These are phyloP conservation scores for Zelonia costaricensis DNA, from an alignment of 208 protist genomes.

Conservation along the genomic window DNA sequence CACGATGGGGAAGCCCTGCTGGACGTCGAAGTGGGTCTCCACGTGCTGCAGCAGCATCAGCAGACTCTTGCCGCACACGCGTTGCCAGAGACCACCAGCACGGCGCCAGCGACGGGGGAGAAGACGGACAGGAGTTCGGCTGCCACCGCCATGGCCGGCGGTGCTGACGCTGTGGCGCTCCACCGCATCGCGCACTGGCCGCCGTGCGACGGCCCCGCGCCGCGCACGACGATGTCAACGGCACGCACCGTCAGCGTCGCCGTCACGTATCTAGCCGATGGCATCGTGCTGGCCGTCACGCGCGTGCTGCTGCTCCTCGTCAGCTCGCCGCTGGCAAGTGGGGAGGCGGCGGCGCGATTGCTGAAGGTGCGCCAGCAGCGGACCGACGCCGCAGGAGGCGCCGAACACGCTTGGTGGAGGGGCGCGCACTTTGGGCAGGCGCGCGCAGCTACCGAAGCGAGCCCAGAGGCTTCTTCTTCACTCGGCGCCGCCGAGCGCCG, in stretches of 20 bases:
- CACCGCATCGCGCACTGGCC: neutral
- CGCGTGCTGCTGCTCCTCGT: slow-evolving; percentile 23
- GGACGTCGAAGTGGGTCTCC: slow-evolving; percentile 5
- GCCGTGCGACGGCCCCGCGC: neutral
- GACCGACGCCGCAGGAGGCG: too few species aligned
- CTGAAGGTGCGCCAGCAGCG: neutral
- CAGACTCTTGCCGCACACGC: neutral
- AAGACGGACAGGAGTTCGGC: neutral
- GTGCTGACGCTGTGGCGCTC: neutral
- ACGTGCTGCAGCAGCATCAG: slow-evolving; percentile 6
- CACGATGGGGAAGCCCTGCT: slow-evolving; percentile 23
- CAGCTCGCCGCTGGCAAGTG: slow-evolving; percentile 8
- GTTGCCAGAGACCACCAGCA: neutral
- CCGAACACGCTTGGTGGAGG: neutral
- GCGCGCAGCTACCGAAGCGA: neutral
- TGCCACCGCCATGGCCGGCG: neutral
- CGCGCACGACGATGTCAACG: too few species aligned
- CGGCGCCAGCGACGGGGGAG: neutral
- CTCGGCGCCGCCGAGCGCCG: too few species aligned
- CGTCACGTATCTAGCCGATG: slow-evolving; percentile 1
- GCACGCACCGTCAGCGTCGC: neutral
- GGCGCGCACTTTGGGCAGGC: neutral
- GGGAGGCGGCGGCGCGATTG: slow-evolving; percentile 12
- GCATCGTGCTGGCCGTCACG: slow-evolving; percentile 5
- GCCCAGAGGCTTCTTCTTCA: too few species aligned